A percentile compares a stretch with the other conserved stretches of the same genome.
Evolutionary conservation across 805 yeast species (phyloP).

Genomic region (Dipodascus albidus): DNA sequence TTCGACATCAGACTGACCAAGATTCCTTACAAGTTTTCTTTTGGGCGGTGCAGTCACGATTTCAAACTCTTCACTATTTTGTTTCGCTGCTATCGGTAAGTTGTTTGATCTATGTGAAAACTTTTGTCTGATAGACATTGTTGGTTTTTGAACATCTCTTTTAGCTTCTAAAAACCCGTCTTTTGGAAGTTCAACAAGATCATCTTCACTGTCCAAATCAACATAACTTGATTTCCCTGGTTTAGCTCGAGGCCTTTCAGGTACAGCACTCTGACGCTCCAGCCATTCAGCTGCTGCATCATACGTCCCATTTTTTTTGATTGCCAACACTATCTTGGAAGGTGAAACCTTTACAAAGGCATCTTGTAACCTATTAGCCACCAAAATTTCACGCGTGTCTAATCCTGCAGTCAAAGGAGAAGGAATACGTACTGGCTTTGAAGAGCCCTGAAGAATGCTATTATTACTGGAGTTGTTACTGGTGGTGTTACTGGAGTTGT

Average conservation of each 20-base stretch:
- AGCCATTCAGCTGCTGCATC: constrained; percentile 28
- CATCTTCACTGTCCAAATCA: not conserved
- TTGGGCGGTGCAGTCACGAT: constrained; percentile 7
- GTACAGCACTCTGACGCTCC: constrained; percentile 19
- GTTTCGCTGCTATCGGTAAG: constrained; percentile 6
- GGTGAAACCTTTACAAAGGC: not conserved
- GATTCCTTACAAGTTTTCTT: constrained; percentile 6
- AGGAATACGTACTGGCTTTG: not conserved
- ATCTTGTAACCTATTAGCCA: not conserved
- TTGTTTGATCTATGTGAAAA: constrained; percentile 12
- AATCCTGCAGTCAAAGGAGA: not conserved
- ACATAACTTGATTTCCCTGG: constrained; percentile 3
- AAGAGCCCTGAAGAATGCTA: not conserved
- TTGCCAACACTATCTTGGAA: constrained; percentile 8
- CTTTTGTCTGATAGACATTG: constrained; percentile 27
- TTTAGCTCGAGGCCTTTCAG: constrained; percentile 11
- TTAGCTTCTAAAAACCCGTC: constrained; percentile 14
- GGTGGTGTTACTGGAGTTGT: not conserved
- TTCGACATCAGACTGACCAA: constrained; percentile 31
- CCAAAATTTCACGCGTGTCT: not conserved
- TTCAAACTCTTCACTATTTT: constrained; percentile 6
- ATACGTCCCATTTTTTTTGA: constrained; percentile 17
- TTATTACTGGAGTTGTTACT: not conserved
- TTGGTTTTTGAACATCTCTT: constrained; percentile 20
- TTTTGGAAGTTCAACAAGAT: constrained; percentile 3